A percentile compares a stretch with the other conserved stretches of the same genome.
Evolutionary conservation across 2,329 filamentous ascomycete genomes (phyloP).

Genomic region (Fusarium kyushuense): DNA sequence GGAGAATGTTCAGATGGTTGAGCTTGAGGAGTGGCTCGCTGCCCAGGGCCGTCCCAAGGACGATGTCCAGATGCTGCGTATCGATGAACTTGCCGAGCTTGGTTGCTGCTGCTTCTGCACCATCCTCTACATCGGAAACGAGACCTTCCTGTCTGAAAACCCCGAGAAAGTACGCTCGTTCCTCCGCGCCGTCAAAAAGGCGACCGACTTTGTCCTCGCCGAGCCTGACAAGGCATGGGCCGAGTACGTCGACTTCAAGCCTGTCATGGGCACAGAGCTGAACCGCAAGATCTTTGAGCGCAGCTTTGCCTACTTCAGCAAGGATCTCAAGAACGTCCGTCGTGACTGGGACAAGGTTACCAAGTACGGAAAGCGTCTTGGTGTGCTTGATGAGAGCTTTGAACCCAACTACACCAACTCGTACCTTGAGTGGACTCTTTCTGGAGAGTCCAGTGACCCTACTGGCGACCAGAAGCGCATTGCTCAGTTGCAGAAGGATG

Average conservation of each 20-base stretch:
- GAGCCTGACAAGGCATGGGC: slow-evolving; percentile 72
- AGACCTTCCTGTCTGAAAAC: slow-evolving; percentile 74
- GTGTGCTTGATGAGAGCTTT: slow-evolving; percentile 73
- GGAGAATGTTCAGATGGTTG: slow-evolving; percentile 87
- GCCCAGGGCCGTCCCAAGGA: slow-evolving; percentile 70
- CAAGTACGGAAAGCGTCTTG: slow-evolving; percentile 78
- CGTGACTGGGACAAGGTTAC: slow-evolving; percentile 85
- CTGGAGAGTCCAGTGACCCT: slow-evolving; percentile 74
- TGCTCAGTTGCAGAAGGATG: slow-evolving; percentile 74
- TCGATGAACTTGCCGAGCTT: slow-evolving; percentile 82
- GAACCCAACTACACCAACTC: slow-evolving; percentile 80
- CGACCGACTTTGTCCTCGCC: slow-evolving; percentile 77
- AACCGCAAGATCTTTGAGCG: slow-evolving; percentile 86
- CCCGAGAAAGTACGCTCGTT: slow-evolving; percentile 75
- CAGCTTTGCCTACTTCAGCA: slow-evolving; percentile 80
- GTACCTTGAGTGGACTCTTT: slow-evolving; percentile 74
- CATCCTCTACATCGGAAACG: slow-evolving; percentile 84
- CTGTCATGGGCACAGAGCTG: slow-evolving; percentile 73
- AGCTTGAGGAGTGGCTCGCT: slow-evolving; percentile 80
- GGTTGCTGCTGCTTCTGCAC: slow-evolving; percentile 89
- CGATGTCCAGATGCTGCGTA: slow-evolving; percentile 84
- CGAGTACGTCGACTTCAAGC: slow-evolving; percentile 79
- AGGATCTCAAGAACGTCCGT: slow-evolving; percentile 78
- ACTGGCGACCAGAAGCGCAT: slow-evolving; percentile 81
- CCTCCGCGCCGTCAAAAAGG: slow-evolving; percentile 78